These are phyloP conservation scores for Yamadazyma diospyri DNA, from an alignment of 1,139 yeast genomes.

Conservation along the genomic window DNA sequence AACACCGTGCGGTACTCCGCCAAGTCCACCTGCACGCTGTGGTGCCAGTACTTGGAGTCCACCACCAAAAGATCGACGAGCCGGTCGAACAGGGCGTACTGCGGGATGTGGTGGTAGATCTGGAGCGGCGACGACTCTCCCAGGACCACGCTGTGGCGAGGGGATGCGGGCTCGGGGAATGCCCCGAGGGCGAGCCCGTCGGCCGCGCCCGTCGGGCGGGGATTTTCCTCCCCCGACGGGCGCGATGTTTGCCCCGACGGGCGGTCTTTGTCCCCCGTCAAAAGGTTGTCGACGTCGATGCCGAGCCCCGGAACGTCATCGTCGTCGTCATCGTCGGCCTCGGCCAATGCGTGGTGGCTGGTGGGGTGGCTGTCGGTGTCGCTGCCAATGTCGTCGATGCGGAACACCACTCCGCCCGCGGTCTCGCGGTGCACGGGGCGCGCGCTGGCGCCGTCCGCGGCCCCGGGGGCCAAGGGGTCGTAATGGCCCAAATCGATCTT, in stretches of 20 bases:
- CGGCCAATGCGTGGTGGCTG: conserved; percentile 20
- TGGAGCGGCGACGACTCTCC: conserved; percentile 17
- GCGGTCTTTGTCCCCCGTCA: conserved; percentile 34
- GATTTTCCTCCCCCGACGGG: not conserved
- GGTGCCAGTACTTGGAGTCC: conserved; percentile 38
- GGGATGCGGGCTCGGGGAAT: not conserved
- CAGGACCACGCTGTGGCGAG: conserved; percentile 14
- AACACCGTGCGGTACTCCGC: conserved; percentile 45
- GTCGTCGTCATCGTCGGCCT: conserved; percentile 24
- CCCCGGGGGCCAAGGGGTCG: conserved; percentile 26
- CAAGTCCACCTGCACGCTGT: conserved; percentile 36
- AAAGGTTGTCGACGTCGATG: conserved; percentile 44
- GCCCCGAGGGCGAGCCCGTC: too few species aligned
- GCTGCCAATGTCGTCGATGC: conserved; percentile 37
- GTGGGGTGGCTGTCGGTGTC: conserved; percentile 22
- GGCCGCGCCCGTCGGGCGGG: too few species aligned
- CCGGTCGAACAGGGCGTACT: conserved; percentile 38
- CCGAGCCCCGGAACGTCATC: conserved; percentile 40
- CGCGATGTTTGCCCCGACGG: not conserved
- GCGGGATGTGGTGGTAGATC: conserved; percentile 33
- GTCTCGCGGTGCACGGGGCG: not conserved
- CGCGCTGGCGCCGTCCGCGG: not conserved
- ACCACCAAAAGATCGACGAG: conserved; percentile 41
- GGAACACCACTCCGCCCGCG: conserved; percentile 29
- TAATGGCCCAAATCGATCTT: conserved; percentile 34